These are phyloP conservation scores for Macrophomina tecta DNA, from an alignment of 2,329 filamentous ascomycete species.

Conservation along the genomic window DNA sequence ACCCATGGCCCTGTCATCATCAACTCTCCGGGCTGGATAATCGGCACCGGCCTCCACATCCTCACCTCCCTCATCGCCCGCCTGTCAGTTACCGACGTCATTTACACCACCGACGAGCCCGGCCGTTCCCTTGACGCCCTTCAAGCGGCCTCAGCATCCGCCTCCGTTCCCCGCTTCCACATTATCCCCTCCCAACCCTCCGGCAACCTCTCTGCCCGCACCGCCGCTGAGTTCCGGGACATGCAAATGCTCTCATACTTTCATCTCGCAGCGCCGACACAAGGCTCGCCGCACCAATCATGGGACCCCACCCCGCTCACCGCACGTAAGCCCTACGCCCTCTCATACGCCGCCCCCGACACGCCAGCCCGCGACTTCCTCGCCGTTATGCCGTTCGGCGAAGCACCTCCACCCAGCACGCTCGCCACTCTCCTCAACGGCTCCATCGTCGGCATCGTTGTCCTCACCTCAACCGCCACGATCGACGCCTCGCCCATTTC, in stretches of 20 bases:
- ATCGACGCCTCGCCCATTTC: constrained; percentile 35
- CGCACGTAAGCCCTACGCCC: constrained; percentile 63
- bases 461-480: constrained; percentile 51
- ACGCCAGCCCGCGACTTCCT: constrained; percentile 57
- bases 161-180: constrained; percentile 47
- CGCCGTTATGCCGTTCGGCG: constrained; percentile 72
- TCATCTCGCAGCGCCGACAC: constrained; percentile 54
- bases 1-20: constrained; percentile 64
- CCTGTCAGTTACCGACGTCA: constrained; percentile 64
- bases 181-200: constrained; percentile 62
- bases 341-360: constrained; percentile 62
- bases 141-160: constrained; percentile 43
- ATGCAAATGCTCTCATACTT: constrained; percentile 87
- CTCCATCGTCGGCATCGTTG: constrained; percentile 69
- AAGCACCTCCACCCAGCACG: constrained; percentile 64
- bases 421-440: constrained; percentile 72
- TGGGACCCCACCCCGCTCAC: constrained; percentile 66
- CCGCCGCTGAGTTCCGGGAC: constrained; percentile 68
- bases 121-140: constrained; percentile 63
- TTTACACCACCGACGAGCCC: constrained; percentile 67
- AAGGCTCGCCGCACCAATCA: constrained; percentile 32
- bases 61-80: constrained; percentile 63
- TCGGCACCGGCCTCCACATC: constrained; percentile 71
- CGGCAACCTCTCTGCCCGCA: constrained; percentile 53
- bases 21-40: constrained; percentile 77